These are phyloP conservation scores for Melaleuca quinquenervia DNA, from an alignment of 345 rosid species.

Conservation along the genomic window DNA sequence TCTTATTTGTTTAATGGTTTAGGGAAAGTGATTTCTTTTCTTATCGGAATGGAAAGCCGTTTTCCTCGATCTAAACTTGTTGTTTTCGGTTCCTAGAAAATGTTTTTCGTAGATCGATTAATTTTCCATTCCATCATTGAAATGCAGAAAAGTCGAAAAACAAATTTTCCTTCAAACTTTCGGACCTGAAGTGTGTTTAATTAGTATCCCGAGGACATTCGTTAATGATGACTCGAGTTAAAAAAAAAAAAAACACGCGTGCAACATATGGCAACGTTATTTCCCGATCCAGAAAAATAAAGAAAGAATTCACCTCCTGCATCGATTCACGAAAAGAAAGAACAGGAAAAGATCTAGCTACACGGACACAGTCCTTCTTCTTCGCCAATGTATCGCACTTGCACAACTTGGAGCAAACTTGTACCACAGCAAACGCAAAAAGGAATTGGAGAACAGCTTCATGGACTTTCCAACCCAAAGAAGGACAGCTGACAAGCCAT, in stretches of 20 bases:
- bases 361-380: not conserved
- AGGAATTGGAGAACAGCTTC: not conserved
- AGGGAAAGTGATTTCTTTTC: fast-evolving
- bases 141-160: not conserved
- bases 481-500: not conserved
- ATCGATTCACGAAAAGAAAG: not conserved
- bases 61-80: not conserved
- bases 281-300: not conserved
- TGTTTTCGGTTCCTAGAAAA: not conserved
- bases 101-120: not conserved
- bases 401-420: not conserved
- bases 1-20: not conserved
- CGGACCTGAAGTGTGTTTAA: not conserved
- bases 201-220: not conserved
- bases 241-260: not conserved
- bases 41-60: not conserved
- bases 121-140: not conserved
- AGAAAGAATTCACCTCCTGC: not conserved
- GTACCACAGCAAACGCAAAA: not conserved
- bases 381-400: not conserved
- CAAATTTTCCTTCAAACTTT: not conserved
- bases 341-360: not conserved
- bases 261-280: not conserved
- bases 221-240: not conserved
- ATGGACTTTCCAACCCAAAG: not conserved